Base-by-base conservation (phyloP, 129 eudicot species). In the Tagetes erecta region DNA sequence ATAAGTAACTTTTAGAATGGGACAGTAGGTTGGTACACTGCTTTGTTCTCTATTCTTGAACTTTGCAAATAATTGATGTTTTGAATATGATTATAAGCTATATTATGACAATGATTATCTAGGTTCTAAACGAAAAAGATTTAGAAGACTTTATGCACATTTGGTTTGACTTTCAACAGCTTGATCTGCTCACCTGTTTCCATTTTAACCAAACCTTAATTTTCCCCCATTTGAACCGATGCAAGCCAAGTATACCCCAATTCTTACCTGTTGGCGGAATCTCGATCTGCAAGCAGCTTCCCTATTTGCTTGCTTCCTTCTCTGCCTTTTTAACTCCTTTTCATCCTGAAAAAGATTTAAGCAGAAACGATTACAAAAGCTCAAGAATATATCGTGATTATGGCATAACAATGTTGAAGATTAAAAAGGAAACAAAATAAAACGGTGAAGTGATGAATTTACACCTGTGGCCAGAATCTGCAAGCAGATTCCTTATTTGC, bases 401-500 rank as follows among this genome's bases (percentile, higher is more conserved):
- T 20, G 27, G 27, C 27, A 20, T 20, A 20, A 20, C 27, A 20
- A 20, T 20, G 27, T 20, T 20, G 27, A 20, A 20, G 27, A 20
- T 20, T 20, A 20, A 20, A 20, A 20, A 20, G 27, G 27, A 20
- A 20, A 20, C 27, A 20, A 20, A 20, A 20, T 20, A 20, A 20
- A 20, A 20, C 27, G 27, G 27, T 20, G 27, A 20, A 20, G 27
- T 20, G 27, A 20, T 20, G 27, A 20, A 20, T 20, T 20, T 20
- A 20, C 27, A 20, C 27, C 27, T 20, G 27, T 20, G 27, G 27
- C 27, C 27, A 20, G 47, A 96, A 93, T 47, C 98, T 78, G 10
- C 98, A 92, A 78, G 98, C 98, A 72, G 98, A 90, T 84, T 93
- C 98, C 83, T 97, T 84, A 84, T 93, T 93, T 4, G 98, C 90